Percentiles rank a stretch among this genome's conserved stretches.
phyloP scores from a whole-genome alignment of 1,284 basidiomycete species.

The Cryptococcus sp. region DNA sequence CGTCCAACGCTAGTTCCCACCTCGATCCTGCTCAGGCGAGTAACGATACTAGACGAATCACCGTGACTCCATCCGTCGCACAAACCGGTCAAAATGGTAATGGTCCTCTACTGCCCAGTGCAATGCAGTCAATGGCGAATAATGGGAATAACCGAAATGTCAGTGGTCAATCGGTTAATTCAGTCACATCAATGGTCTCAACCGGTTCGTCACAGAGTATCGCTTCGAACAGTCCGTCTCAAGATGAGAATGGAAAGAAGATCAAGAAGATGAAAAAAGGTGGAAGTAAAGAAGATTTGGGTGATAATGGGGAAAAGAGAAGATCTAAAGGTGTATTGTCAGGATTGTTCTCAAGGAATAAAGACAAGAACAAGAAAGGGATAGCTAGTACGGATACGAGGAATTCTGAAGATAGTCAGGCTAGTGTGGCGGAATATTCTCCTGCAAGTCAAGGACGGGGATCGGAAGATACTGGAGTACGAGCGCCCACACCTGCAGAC shows the following conservation, averaged over 20 bases:
- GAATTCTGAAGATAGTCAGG: slow-evolving; percentile 33
- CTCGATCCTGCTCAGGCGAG: slow-evolving; percentile 35
- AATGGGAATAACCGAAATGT: slow-evolving; percentile 19
- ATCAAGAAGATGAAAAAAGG: slow-evolving; percentile 28
- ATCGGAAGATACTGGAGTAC: slow-evolving; percentile 10
- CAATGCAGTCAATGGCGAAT: slow-evolving; percentile 27
- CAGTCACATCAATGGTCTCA: slow-evolving; percentile 22
- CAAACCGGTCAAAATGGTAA: slow-evolving; percentile 25
- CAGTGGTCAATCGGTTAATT: slow-evolving; percentile 25
- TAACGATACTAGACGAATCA: slow-evolving; percentile 66
- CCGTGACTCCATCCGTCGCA: slow-evolving; percentile 69
- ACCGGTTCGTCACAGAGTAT: slow-evolving; percentile 16
- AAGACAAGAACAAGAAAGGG: slow-evolving; percentile 65
- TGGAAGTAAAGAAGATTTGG: slow-evolving; percentile 20
- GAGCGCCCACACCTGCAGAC: slow-evolving; percentile 5
- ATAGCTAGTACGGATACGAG: slow-evolving; percentile 32
- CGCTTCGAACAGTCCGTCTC: slow-evolving; percentile 14
- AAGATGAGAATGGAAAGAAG: slow-evolving; percentile 13
- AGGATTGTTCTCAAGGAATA: slow-evolving; percentile 66
- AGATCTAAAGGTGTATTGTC: slow-evolving; percentile 51
- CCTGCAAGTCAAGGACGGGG: slow-evolving; percentile 15
- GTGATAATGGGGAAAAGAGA: slow-evolving; percentile 36
- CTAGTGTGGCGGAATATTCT: slow-evolving; percentile 13
- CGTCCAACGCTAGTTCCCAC: slow-evolving; percentile 9
- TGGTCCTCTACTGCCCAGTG: slow-evolving; percentile 51